Evolutionary conservation across 257 asterid species (phyloP), one percentile per base, ranked within the genome.

Genomic region (Knoxia roxburghii): DNA sequence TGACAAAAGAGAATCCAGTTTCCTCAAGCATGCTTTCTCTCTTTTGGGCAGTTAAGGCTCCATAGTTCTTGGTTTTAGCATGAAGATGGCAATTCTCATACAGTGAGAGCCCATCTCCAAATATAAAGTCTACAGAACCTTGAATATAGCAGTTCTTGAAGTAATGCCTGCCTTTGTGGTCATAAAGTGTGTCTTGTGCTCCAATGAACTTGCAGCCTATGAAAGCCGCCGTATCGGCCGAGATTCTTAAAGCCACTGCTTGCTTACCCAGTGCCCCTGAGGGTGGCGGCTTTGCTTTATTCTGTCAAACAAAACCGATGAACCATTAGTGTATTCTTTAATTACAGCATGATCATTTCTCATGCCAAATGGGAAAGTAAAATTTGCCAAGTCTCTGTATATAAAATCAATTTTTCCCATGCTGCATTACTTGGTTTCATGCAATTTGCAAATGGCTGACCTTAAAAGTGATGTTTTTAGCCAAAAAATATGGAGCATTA

Each of bases 171-270:
- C 98, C 98, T 66, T 65, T 80, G 79, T 92, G 95, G 72, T 92
- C 98, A 50, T 92, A 87, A 17, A 92, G 81, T 0, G 98, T 92
- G 82, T 92, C 97, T 49, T 92, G 96, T 54, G 95, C 83, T 64
- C 97, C 98, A 30, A 86, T 75, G 26, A 89, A 87, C 40, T 82
- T 92, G 89, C 98, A 92, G 71, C 79, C 74, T 70, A 89, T 59
- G 80, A 92, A 92, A 7, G 96, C 91, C 40, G 96, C 96, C 65
- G 80, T 87, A 64, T 89, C 96, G 0, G 84, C 97, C 0, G 98
- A 84, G n/a, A 92, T 92, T 55, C 97, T 82, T 45, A 89, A 84
- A 14, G 98, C 98, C 81, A 89, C 98, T 23, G 95, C 98, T 74
- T 92, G 97, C 82, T 89, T 87, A 12, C 97, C 93, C 4, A 69